phyloP scores from a whole-genome alignment of 768 basidiomycete genomes.

The Lactarius vividus region DNA sequence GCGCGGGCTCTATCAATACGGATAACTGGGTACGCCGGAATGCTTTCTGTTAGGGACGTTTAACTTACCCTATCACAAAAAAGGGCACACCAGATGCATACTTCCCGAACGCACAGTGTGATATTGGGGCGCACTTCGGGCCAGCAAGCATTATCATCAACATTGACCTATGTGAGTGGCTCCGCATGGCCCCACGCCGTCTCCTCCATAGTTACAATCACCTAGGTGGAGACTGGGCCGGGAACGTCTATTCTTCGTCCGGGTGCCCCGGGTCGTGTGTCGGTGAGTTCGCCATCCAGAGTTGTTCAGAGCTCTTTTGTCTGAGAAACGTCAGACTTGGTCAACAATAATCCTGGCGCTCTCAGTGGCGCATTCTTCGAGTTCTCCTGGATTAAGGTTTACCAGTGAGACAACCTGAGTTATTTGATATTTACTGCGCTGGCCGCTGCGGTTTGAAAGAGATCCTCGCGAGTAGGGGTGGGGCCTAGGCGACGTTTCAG shows the following conservation, averaged over 20 bases:
- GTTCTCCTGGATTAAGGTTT: constrained; percentile 25
- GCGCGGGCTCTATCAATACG: constrained; percentile 25
- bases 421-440: constrained; percentile 3
- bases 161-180: constrained; percentile 28
- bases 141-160: constrained; percentile 32
- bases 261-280: constrained; percentile 28
- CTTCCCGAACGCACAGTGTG: constrained; percentile 34
- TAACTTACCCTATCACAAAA: not conserved
- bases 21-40: constrained; percentile 27
- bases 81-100: constrained; percentile 30
- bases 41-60: not conserved
- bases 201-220: not conserved
- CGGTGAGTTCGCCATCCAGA: constrained; percentile 16
- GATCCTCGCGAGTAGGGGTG: not conserved
- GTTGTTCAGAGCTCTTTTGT: not conserved
- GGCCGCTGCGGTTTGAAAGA: not conserved
- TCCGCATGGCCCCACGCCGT: not conserved
- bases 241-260: constrained; percentile 19
- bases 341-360: constrained; percentile 22
- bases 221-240: constrained; percentile 29
- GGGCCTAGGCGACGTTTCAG: not conserved
- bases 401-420: not conserved
- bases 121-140: constrained; percentile 35
- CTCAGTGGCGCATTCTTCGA: constrained; percentile 23
- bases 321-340: constrained; percentile 9